A percentile compares a stretch with the other conserved stretches of the same genome.
phyloP scores from a whole-genome alignment of 768 basidiomycete genomes.

The Strobilomyces confusus region DNA sequence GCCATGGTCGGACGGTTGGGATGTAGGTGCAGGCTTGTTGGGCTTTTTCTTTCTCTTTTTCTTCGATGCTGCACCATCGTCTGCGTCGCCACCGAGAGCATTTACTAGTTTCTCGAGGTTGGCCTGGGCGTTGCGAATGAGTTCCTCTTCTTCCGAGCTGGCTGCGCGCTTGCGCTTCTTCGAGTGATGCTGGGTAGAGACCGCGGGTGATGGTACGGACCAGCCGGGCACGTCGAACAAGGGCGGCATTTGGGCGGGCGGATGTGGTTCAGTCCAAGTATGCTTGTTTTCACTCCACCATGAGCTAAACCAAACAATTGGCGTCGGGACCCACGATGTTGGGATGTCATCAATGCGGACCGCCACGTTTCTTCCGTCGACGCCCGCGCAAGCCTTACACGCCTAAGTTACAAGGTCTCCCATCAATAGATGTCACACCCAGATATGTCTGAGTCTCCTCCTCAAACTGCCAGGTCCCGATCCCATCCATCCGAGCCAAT shows the following conservation, averaged over 20 bases:
- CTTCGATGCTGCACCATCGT: slow-evolving; percentile 14
- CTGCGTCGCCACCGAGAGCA: slow-evolving; percentile 36
- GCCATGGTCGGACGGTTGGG: slow-evolving; percentile 5
- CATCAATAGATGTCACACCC: no score
- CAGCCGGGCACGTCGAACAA: slow-evolving; percentile 71
- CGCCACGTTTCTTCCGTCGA: slow-evolving; percentile 13
- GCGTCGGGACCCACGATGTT: neutral
- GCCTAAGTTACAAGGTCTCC: slow-evolving; percentile 3
- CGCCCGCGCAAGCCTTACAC: slow-evolving; percentile 14
- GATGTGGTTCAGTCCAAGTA: slow-evolving; percentile 7
- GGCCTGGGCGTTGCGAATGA: slow-evolving; percentile 38
- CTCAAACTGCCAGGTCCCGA: neutral
- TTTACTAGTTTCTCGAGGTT: slow-evolving; percentile 62
- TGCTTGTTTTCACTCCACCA: neutral
- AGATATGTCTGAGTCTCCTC: neutral
- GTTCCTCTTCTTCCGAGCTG: slow-evolving; percentile 34
- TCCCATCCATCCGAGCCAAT: slow-evolving; percentile 6
- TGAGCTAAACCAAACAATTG: neutral
- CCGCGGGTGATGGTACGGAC: slow-evolving; percentile 46
- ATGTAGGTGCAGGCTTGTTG: neutral
- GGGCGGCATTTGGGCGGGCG: slow-evolving; percentile 22
- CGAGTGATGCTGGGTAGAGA: slow-evolving; percentile 31
- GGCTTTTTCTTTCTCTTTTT: slow-evolving; percentile 17
- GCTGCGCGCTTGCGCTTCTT: slow-evolving; percentile 54
- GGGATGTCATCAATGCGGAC: slow-evolving; percentile 16